Evolutionary conservation across 805 yeast genomes (phyloP).

Genomic region (Maudiozyma saulgeensis): DNA sequence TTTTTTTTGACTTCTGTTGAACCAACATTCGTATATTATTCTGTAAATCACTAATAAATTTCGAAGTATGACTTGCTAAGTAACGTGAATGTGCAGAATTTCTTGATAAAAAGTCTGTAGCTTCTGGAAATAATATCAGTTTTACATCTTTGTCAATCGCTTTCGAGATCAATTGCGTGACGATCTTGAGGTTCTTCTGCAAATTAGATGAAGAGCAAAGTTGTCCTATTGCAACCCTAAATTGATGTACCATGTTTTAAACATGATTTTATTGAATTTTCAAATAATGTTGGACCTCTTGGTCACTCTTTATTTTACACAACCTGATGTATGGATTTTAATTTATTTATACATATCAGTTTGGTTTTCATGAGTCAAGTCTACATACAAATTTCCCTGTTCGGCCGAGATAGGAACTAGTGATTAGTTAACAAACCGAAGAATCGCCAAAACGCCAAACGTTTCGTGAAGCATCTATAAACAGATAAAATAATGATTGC

Average conservation of each 20-base stretch:
- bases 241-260: background rate
- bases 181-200: slow-evolving; percentile 48
- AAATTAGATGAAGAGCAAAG: slow-evolving; percentile 64
- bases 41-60: slow-evolving; percentile 37
- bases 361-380: too few relatives aligned
- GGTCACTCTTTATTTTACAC: too few relatives aligned
- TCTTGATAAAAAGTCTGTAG: slow-evolving; percentile 76
- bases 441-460: background rate
- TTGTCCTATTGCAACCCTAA: slow-evolving; percentile 71
- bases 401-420: too few relatives aligned
- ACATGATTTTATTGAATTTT: background rate
- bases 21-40: slow-evolving; percentile 35
- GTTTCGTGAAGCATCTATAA: background rate
- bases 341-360: too few relatives aligned
- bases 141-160: slow-evolving; percentile 56
- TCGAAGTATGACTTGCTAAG: slow-evolving; percentile 44
- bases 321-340: too few relatives aligned
- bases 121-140: slow-evolving; percentile 84
- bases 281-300: background rate
- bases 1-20: slow-evolving; percentile 30
- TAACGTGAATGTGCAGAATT: slow-evolving; percentile 54
- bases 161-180: slow-evolving; percentile 46
- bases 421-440: background rate
- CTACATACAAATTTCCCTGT: too few relatives aligned
- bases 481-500: background rate